Base-by-base conservation (phyloP, 2,329 filamentous ascomycete genomes). In the Fragosphaeria purpurea region DNA sequence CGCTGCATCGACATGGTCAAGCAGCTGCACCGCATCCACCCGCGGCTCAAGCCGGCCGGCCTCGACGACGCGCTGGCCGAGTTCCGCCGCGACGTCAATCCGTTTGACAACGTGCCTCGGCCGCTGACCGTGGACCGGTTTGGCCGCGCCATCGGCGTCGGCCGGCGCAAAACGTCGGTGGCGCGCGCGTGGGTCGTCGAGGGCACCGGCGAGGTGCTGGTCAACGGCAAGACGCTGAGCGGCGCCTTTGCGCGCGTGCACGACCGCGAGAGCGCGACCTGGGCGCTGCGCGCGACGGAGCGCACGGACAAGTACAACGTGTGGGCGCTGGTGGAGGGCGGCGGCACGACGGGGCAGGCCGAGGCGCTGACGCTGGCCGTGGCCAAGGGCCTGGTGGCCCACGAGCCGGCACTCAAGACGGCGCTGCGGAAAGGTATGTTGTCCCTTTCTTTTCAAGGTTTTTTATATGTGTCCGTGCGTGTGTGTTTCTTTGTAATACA, bases 221-320 rank as follows among this genome's bases (percentile, higher is more conserved):
- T 98, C 66, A 98, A 98, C 65, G 90, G 90, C 55, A 91, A 89
- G 71, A 80, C 79, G n/a, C 71, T 98, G 51, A 79, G 77, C 47
- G 79, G 93, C 47, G 83, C 80, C 30, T 98, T 98, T 66, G 86
- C 83, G 37, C 82, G 93, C 38, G 69, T 96, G 47, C 91, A 98
- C 65, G 91, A 98, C 67, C 82, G 93, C 42, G 93, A 97, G 72
- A 96, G 88, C 63, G 91, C 88, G 3, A 72, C 95, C 4, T 98
- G 91, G 91, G 82, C 91, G 7, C 69, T 98, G 62, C 88, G 90
- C 61, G 77, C 82, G 46, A 94, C 89, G 31, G 75, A 85, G 42
- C 76, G 93, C 56, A 69, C 95, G 57, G 89, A 95, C 74, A 97
- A 96, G 68, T 98, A 98, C 74, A 98, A 98, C 62, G 81, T 96